phyloP scores from a whole-genome alignment of 352 stramenopile species.

The Globisporangium lucens region DNA sequence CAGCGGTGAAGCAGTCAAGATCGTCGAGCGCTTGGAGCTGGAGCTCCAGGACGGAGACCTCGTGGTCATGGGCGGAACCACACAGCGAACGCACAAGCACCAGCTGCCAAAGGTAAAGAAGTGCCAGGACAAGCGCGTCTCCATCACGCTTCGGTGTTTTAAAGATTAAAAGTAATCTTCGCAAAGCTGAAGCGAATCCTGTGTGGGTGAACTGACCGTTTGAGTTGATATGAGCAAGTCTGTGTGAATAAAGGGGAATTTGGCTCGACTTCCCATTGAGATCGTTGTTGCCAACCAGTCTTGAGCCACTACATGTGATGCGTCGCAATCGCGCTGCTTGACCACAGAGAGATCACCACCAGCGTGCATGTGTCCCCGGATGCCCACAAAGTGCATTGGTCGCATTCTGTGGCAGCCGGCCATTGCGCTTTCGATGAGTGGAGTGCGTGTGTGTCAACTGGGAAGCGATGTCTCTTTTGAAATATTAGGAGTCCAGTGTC shows the following conservation, averaged over 20 bases:
- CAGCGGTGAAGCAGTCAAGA: background rate
- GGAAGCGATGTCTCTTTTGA: background rate
- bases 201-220: background rate
- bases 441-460: background rate
- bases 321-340: background rate
- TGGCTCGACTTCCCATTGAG: too few relatives aligned
- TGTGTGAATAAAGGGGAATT: background rate
- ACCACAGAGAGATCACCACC: background rate
- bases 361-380: too few relatives aligned
- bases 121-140: slow-evolving; percentile 10
- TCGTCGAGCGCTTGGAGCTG: slow-evolving; percentile 25
- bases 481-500: background rate
- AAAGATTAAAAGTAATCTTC: background rate
- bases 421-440: background rate
- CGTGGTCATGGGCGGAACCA: slow-evolving; percentile 43
- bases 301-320: background rate
- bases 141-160: slow-evolving; percentile 18
- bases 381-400: too few relatives aligned
- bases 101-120: slow-evolving; percentile 35
- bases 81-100: slow-evolving; percentile 43
- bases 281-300: background rate
- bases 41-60: slow-evolving; percentile 39
- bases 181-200: background rate
- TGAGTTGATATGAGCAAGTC: background rate
- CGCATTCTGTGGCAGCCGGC: background rate